Evolutionary conservation across 176 grass and related monocot species (phyloP).

Genomic region (Oryza coarctata): DNA sequence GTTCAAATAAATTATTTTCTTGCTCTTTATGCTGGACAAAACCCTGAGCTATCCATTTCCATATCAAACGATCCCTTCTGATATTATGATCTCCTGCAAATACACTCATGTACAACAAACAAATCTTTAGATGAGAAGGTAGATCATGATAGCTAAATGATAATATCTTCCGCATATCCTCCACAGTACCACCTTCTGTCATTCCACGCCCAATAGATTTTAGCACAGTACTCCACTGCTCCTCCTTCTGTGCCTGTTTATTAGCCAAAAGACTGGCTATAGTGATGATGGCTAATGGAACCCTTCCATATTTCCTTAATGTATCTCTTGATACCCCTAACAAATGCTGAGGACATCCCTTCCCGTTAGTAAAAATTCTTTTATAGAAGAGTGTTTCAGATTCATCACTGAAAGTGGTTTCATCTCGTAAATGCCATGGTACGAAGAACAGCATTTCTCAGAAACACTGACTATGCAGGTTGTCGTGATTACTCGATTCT

Average conservation of each 20-base stretch:
- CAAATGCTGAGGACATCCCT: background rate
- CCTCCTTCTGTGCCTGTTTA: background rate
- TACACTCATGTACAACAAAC: background rate
- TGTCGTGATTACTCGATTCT: background rate
- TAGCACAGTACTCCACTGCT: background rate
- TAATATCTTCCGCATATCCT: background rate
- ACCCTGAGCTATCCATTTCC: background rate
- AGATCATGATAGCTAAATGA: background rate
- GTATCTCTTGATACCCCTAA: background rate
- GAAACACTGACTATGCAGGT: background rate
- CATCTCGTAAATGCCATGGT: background rate
- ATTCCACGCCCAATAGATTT: background rate
- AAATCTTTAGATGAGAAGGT: background rate
- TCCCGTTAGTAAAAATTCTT: background rate
- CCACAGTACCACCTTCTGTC: background rate
- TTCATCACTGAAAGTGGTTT: background rate
- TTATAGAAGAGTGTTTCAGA: background rate
- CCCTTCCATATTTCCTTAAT: background rate
- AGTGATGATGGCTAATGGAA: background rate
- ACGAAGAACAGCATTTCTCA: background rate
- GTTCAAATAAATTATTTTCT: background rate
- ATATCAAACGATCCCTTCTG: background rate
- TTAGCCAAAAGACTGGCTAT: background rate
- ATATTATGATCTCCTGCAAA: background rate
- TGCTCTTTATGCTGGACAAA: background rate